Evolutionary conservation across 2,329 filamentous ascomycete species (phyloP), one percentile per base, ranked within the genome.

Genomic region (Beauveria sp.): DNA sequence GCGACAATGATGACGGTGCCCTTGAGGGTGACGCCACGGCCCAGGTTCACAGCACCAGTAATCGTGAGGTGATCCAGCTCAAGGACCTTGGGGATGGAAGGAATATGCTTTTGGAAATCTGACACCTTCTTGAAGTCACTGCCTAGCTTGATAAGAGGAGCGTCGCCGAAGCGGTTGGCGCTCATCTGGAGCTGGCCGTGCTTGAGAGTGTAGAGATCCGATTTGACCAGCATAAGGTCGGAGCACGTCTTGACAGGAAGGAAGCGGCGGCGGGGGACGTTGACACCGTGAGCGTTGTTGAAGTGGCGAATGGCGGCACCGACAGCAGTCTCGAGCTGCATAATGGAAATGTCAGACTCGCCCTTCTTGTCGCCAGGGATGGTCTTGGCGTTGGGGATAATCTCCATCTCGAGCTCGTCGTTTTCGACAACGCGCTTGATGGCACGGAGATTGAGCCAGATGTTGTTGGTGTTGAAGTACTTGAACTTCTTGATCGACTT

Each of bases 401-500:
- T 99, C 82, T 99, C 95, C 90, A 99, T 96, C 80, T 93, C 90
- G 60, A 99, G 88, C 83, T 98, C 93, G 76, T 96, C 91, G 78
- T 96, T 92, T 86, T 98, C 95, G 8, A 99, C 95, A 60, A 99
- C 92, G 64, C 95, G 93, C 89, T 98, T 98, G 80, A 99, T 90
- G 69, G 95, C 95, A 75, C 91, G 88, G 71, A 97, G 85, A 82
- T 96, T 96, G 84, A 99, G 90, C 95, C 95, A 99, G 80, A 99
- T 97, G 86, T 99, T 99, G 90, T 99, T 99, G 79, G 95, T 99
- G 87, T 99, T 99, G 89, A 99, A 99, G 88, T 99, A 99, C 86
- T 96, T 97, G 89, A 99, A 99, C 86, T 99, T 99, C 89, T 99
- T 99, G 85, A 99, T 99, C 54, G 93, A 97, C 88, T 99, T 99